Conservation (phyloP, 2,329 filamentous ascomycete genomes). For the Neobulgaria alba region DNA sequence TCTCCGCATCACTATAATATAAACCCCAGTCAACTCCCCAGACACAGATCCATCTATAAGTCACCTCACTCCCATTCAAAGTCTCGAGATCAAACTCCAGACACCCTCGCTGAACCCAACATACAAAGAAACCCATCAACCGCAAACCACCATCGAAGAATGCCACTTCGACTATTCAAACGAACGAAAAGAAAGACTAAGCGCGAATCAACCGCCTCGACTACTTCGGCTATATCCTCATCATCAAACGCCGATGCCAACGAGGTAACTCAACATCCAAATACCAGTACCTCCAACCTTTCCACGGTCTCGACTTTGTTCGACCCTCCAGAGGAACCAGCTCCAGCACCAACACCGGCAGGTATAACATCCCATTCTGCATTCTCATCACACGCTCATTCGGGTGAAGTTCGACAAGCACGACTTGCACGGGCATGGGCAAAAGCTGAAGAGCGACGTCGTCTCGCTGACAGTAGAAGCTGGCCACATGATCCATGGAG, state of each 20-base stretch:
- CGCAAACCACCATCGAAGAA: no score
- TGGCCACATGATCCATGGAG: slow-evolving; percentile 16
- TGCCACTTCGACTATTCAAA: background rate
- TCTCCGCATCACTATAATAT: no score
- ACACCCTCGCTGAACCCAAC: no score
- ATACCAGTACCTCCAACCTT: slow-evolving; percentile 5
- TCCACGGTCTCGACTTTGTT: slow-evolving; percentile 9
- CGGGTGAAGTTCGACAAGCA: slow-evolving; percentile 4
- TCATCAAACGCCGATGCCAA: background rate
- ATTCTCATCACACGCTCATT: background rate
- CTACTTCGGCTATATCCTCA: background rate
- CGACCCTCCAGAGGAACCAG: background rate
- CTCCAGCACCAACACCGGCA: background rate
- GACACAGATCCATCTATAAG: no score
- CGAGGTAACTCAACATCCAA: background rate
- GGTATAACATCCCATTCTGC: background rate
- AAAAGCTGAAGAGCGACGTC: slow-evolving; percentile 8
- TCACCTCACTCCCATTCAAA: no score
- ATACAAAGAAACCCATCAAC: no score
- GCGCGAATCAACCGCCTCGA: background rate
- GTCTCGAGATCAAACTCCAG: no score
- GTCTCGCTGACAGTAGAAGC: background rate
- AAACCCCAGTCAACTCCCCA: no score
- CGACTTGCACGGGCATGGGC: slow-evolving; percentile 9
- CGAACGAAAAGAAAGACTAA: background rate